phyloP scores from a whole-genome alignment of 371 early-diverging fungal genomes.

The Lichtheimia ornata region DNA sequence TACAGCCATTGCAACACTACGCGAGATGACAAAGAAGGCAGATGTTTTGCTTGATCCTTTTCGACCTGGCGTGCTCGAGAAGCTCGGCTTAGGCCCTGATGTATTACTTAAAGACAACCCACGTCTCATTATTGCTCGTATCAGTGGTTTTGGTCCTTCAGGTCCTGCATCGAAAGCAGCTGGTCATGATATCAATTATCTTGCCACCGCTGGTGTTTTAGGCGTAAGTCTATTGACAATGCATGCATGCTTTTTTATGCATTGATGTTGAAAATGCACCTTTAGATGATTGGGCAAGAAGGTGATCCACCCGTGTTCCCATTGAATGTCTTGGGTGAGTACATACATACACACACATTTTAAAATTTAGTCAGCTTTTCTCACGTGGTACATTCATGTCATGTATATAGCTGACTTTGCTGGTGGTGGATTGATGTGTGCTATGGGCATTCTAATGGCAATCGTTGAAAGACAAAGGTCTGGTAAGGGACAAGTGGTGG shows the following conservation, averaged over 20 bases:
- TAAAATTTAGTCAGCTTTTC: constrained; percentile 7
- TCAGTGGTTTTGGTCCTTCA: constrained; percentile 74
- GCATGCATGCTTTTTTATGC: neutral
- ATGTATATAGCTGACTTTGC: constrained; percentile 67
- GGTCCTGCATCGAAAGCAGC: constrained; percentile 63
- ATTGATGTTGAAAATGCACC: neutral
- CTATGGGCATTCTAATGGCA: constrained; percentile 69
- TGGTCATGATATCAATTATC: constrained; percentile 81
- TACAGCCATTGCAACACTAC: constrained; percentile 47
- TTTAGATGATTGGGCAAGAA: constrained; percentile 59
- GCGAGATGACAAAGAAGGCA: constrained; percentile 47
- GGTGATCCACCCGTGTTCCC: constrained; percentile 68
- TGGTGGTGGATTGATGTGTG: constrained; percentile 75
- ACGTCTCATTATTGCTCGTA: constrained; percentile 62
- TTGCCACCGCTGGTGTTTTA: constrained; percentile 70
- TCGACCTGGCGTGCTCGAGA: constrained; percentile 78
- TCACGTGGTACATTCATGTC: constrained; percentile 1
- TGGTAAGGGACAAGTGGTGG: constrained; percentile 75
- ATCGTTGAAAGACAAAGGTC: constrained; percentile 61
- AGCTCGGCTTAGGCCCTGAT: constrained; percentile 71
- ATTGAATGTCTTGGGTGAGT: constrained; percentile 52
- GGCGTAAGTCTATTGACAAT: constrained; percentile 33
- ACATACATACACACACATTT: neutral
- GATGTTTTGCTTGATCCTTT: constrained; percentile 81
- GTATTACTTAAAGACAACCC: constrained; percentile 57